phyloP scores from a whole-genome alignment of 2,329 filamentous ascomycete species.

The Fonsecaea pugnacius region DNA sequence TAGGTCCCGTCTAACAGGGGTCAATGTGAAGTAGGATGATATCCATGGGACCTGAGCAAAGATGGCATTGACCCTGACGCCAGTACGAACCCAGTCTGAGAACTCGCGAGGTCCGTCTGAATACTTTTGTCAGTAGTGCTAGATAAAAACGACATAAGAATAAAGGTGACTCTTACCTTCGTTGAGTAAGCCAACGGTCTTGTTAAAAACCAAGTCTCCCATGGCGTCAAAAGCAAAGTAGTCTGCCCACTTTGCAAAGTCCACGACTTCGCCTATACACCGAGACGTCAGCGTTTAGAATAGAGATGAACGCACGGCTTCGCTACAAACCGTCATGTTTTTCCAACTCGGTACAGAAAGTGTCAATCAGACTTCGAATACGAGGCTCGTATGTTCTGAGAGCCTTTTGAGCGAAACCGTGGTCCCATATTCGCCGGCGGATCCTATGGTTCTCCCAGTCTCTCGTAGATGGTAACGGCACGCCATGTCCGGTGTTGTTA shows the following conservation, averaged over 20 bases:
- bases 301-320: too few relatives aligned
- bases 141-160: not conserved
- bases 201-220: slow-evolving; percentile 43
- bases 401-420: slow-evolving; percentile 69
- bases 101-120: slow-evolving; percentile 6
- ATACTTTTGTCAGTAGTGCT: not conserved
- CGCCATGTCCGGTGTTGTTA: not conserved
- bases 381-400: slow-evolving; percentile 62
- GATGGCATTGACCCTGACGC: not conserved
- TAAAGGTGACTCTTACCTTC: not conserved
- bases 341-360: not conserved
- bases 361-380: slow-evolving; percentile 3
- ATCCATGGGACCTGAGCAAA: slow-evolving; percentile 1
- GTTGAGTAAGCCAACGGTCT: slow-evolving; percentile 42
- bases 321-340: slow-evolving; percentile 1
- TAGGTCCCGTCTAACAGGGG: not conserved
- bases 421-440: slow-evolving; percentile 5
- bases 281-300: too few relatives aligned
- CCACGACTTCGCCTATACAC: slow-evolving; percentile 17
- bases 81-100: not conserved
- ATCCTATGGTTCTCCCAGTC: slow-evolving; percentile 7
- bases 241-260: slow-evolving; percentile 48
- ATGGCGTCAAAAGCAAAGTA: slow-evolving; percentile 44
- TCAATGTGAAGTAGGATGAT: not conserved
- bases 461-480: not conserved